Evolutionary conservation across 257 asterid genomes (phyloP), one percentile per base, ranked within the genome.

Genomic region (Fraxinus americana): DNA sequence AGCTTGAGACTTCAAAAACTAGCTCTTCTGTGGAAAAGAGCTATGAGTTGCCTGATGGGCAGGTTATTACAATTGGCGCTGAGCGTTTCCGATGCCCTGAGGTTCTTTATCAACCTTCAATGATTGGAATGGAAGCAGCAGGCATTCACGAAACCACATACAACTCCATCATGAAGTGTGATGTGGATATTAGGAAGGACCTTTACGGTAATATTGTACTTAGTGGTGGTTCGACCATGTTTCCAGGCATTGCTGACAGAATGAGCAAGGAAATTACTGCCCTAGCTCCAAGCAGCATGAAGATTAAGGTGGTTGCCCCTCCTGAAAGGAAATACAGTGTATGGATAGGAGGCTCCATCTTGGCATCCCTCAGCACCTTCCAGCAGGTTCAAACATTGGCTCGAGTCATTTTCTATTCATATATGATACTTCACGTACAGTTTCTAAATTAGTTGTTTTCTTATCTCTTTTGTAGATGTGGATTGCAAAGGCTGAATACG

Each of bases 321-420:
- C 89, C 89, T 11, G 89, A 85, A 27, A 85, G 89, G 89, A 85
- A 85, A 78, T 85, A 85, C 81, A 85, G 89, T 80, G 89, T 85
- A 74, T 85, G 88, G 88, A 85, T 85, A 4, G 88, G 88, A 77
- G 88, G 88, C 32, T 85, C 88, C 19, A 85, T 85, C 80, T 77
- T 85, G 86, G 89, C 89, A 43, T 43, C 50, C 50, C 50, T 43
- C 50, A 43, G 50, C 50, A 43, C 50, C 50, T 43, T 43, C 50
- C 89, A 86, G 80, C 89, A 86, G 87, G 89, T 86, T 29, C 17
- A 75, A 63, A 23, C 34, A 63, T 63, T 27, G 35, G 21, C n/a
- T 48, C n/a, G 7, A 14, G 21, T n/a, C 57, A 48, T 43, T 43
- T 43, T 43, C 50, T 43, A 43, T 11, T 43, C 50, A 43, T 43